A percentile compares a stretch with the other conserved stretches of the same genome.
Conservation (phyloP, 2,329 filamentous ascomycete species). For the Talaromyces verruculosus region DNA sequence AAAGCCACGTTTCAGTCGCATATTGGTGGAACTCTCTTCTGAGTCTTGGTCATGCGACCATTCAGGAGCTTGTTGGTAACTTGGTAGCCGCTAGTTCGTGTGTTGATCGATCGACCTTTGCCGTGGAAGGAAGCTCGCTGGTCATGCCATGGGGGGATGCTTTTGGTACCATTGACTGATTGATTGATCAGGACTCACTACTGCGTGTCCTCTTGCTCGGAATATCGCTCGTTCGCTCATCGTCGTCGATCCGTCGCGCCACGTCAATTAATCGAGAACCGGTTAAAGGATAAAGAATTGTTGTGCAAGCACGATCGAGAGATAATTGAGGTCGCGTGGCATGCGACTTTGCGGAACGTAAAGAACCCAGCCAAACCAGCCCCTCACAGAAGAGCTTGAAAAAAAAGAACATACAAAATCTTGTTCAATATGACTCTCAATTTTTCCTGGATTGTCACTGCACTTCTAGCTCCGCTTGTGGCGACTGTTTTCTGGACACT, state of each 20-base stretch:
- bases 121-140: slow-evolving; percentile 13
- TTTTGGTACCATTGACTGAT: not conserved
- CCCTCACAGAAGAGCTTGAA: not conserved
- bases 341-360: not conserved
- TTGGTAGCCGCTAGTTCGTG: slow-evolving; percentile 2
- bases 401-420: not conserved
- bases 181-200: not conserved
- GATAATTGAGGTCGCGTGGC: slow-evolving; percentile 6
- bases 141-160: slow-evolving; percentile 16
- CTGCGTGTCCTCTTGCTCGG: not conserved
- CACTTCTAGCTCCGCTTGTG: slow-evolving; percentile 16
- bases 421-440: slow-evolving; percentile 14
- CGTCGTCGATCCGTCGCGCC: not conserved
- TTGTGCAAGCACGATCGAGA: not conserved
- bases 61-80: slow-evolving; percentile 1
- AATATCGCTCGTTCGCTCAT: not conserved
- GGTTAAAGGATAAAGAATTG: not conserved
- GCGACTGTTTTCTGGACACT: slow-evolving; percentile 44
- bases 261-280: not conserved
- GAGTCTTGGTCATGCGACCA: slow-evolving; percentile 5
- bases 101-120: not conserved
- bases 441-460: slow-evolving; percentile 18
- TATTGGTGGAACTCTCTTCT: slow-evolving; percentile 12
- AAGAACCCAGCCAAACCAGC: not conserved
- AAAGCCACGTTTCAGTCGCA: slow-evolving; percentile 14